phyloP scores from a whole-genome alignment of 2,329 filamentous ascomycete species.

The Epichloe uncinata region DNA sequence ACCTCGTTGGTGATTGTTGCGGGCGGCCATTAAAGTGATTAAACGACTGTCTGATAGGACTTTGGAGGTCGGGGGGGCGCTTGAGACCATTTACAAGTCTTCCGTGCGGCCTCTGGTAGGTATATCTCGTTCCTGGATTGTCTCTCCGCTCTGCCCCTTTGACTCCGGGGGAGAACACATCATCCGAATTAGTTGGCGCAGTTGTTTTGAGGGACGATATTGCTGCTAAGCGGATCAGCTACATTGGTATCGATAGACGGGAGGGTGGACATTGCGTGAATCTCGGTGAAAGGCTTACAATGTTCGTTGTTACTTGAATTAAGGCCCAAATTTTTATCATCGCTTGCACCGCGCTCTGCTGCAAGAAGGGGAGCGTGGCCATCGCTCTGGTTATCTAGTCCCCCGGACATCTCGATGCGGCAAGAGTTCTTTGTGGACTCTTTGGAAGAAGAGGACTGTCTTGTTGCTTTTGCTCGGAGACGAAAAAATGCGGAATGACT shows the following conservation, averaged over 20 bases:
- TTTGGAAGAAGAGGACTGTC: slow-evolving; percentile 5
- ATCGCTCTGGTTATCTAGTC: not conserved
- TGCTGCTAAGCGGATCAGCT: not conserved
- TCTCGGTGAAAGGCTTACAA: not conserved
- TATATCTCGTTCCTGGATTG: not conserved
- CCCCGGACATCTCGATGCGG: slow-evolving; percentile 3
- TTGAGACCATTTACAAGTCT: not conserved
- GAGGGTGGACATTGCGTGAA: not conserved
- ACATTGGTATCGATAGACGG: not conserved
- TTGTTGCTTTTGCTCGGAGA: slow-evolving; percentile 15
- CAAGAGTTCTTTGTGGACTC: not conserved
- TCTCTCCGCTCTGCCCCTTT: not conserved
- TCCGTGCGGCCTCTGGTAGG: not conserved
- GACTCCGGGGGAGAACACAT: not conserved
- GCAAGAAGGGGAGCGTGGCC: not conserved
- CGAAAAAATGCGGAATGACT: slow-evolving; percentile 10
- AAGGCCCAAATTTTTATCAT: not conserved
- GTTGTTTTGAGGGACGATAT: not conserved
- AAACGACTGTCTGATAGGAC: slow-evolving; percentile 4
- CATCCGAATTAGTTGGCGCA: not conserved
- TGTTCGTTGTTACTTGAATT: not conserved
- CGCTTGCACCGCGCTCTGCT: not conserved
- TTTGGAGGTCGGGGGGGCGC: not conserved
- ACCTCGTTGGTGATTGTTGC: slow-evolving; percentile 1
- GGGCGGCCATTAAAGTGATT: not conserved